Evolutionary conservation across 176 grass and related monocot species (phyloP).

Genomic region (Leersia perrieri): DNA sequence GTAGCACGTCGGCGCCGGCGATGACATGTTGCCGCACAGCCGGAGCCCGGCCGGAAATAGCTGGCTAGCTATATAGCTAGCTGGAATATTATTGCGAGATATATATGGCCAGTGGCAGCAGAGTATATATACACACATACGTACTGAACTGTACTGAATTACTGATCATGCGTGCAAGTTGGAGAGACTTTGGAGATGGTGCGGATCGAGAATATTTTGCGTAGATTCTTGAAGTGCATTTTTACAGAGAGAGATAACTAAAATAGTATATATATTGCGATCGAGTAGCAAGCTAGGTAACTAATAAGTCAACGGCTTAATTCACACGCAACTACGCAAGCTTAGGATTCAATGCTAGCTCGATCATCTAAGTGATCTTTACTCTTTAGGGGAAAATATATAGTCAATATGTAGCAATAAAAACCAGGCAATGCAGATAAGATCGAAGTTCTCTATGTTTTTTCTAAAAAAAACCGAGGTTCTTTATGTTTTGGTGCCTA

Average conservation of each 20-base stretch:
- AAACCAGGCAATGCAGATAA: too few relatives aligned
- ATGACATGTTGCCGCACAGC: not conserved
- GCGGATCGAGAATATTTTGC: not conserved
- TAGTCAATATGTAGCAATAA: too few relatives aligned
- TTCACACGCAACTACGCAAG: constrained; percentile 13
- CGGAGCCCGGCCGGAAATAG: not conserved
- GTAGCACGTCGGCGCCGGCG: constrained; percentile 7
- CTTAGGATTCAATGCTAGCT: not conserved
- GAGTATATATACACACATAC: not conserved
- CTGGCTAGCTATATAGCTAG: not conserved
- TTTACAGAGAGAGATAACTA: not conserved
- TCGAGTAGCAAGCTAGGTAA: not conserved
- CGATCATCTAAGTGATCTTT: not conserved
- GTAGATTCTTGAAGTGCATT: not conserved
- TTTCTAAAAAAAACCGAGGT: too few relatives aligned
- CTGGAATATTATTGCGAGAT: too few relatives aligned
- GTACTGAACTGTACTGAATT: not conserved
- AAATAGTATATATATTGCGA: not conserved
- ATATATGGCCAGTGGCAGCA: not conserved
- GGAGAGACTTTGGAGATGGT: not conserved
- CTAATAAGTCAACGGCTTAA: constrained; percentile 19
- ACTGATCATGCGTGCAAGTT: not conserved
- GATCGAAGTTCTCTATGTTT: too few relatives aligned
- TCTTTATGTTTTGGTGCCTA: not conserved
- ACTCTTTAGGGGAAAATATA: too few relatives aligned